Evolutionary conservation across 768 basidiomycete species (phyloP).

Genomic region (Lactifluus rugatus): DNA sequence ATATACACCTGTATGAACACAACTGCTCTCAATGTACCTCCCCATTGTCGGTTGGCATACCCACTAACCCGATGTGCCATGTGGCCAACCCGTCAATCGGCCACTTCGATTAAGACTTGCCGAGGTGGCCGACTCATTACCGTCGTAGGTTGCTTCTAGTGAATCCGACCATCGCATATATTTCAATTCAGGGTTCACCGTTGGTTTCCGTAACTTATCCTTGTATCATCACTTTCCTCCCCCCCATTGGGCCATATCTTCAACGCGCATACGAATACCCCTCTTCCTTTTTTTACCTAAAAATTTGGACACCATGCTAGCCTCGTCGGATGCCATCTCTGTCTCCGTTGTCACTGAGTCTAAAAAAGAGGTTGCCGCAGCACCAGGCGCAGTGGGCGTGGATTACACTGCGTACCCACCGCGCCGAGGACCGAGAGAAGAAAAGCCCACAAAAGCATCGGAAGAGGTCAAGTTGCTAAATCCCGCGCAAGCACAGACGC

Average conservation of each 20-base stretch:
- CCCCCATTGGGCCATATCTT: too few relatives aligned
- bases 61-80: neutral
- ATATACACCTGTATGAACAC: neutral
- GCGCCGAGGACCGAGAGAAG: neutral
- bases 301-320: too few relatives aligned
- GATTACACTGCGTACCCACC: conserved; percentile 13
- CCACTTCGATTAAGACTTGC: too few relatives aligned
- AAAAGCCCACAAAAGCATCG: neutral
- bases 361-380: conserved; percentile 4
- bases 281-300: too few relatives aligned
- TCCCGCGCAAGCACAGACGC: conserved; percentile 38
- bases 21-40: neutral
- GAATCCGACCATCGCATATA: too few relatives aligned
- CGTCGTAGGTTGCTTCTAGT: too few relatives aligned
- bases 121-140: too few relatives aligned
- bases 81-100: neutral
- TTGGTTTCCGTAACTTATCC: too few relatives aligned
- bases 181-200: too few relatives aligned
- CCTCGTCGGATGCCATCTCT: neutral
- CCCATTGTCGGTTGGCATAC: too few relatives aligned
- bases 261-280: too few relatives aligned
- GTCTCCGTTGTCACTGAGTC: neutral
- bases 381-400: neutral
- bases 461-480: conserved; percentile 25
- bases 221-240: too few relatives aligned